phyloP scores from a whole-genome alignment of 352 stramenopile genomes.

The Elongisporangium prolatum region DNA sequence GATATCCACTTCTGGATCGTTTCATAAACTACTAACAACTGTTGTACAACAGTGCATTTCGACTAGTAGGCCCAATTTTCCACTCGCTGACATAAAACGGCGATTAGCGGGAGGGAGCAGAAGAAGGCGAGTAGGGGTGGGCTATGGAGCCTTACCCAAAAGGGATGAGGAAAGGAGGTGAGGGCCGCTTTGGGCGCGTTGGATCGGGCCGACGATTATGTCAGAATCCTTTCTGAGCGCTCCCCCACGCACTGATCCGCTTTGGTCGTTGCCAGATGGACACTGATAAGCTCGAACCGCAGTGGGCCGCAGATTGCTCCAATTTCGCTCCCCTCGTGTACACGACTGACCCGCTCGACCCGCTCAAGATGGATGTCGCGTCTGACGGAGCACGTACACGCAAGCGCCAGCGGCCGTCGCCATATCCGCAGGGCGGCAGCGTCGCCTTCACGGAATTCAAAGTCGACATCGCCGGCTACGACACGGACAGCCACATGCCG shows the following conservation, averaged over 20 bases:
- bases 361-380: slow-evolving; percentile 21
- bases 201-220: not conserved
- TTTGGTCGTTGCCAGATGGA: not conserved
- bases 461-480: slow-evolving; percentile 53
- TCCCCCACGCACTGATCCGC: not conserved
- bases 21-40: not conserved
- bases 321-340: slow-evolving; percentile 13
- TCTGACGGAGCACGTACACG: slow-evolving; percentile 22
- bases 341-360: slow-evolving; percentile 20
- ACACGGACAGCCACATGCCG: slow-evolving; percentile 20
- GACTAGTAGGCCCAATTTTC: not conserved
- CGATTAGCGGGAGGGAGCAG: not conserved
- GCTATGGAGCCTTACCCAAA: not conserved
- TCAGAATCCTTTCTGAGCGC: not conserved
- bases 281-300: not conserved
- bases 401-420: slow-evolving; percentile 20
- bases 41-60: no score
- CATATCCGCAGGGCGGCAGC: slow-evolving; percentile 5
- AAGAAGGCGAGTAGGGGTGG: not conserved
- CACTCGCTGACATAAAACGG: not conserved
- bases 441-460: slow-evolving; percentile 47
- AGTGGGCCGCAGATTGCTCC: not conserved
- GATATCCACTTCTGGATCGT: not conserved
- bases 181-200: not conserved
- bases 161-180: not conserved